These are phyloP conservation scores for Exophiala sp. DNA, from an alignment of 2,329 filamentous ascomycete species.

Conservation along the genomic window DNA sequence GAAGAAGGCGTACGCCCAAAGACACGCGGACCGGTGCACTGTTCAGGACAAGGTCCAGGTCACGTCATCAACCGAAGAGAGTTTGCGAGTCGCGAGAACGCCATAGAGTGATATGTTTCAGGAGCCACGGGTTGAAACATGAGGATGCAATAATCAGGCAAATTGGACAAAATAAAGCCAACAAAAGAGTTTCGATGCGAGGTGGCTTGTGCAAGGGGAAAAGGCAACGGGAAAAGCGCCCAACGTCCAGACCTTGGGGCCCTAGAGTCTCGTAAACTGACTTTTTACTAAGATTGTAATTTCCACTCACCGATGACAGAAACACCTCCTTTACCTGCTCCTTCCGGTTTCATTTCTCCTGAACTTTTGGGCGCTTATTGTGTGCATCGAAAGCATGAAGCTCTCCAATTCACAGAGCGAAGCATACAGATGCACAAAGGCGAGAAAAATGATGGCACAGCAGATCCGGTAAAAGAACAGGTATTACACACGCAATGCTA, in stretches of 20 bases:
- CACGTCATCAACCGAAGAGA: neutral
- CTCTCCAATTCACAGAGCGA: no score
- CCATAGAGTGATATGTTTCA: no score
- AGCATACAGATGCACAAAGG: neutral
- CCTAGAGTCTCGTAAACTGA: neutral
- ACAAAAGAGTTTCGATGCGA: neutral
- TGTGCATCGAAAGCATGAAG: neutral
- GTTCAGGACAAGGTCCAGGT: neutral
- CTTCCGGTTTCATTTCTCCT: neutral
- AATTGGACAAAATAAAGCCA: neutral
- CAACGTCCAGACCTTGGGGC: neutral
- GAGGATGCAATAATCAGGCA: neutral
- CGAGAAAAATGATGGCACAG: neutral
- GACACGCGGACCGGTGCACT: neutral
- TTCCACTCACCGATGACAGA: neutral
- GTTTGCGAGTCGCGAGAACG: neutral
- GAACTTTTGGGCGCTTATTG: neutral
- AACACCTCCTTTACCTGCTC: neutral
- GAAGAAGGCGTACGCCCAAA: no score
- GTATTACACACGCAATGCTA: slow-evolving; percentile 25
- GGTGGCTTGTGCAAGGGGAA: neutral
- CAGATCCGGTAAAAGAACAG: slow-evolving; percentile 22
- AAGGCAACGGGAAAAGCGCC: neutral
- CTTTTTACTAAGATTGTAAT: neutral
- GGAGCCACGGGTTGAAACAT: neutral